Evolutionary conservation across 202 grass and related monocot genomes (phyloP).

Genomic region (Hordeum pubiflorum): DNA sequence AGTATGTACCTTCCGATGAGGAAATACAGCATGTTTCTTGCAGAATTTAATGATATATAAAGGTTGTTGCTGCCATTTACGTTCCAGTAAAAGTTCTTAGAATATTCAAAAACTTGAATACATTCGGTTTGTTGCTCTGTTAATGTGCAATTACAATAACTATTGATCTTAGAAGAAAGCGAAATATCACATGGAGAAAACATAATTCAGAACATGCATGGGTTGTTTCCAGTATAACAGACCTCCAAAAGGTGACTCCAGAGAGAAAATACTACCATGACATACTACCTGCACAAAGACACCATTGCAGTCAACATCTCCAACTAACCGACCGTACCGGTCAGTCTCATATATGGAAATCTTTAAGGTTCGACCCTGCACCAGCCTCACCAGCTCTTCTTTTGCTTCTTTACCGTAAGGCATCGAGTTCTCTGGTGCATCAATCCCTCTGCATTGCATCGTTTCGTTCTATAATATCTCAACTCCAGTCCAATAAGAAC

Average conservation of each 20-base stretch:
- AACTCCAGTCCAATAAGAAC: background rate
- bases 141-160: background rate
- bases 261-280: background rate
- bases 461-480: background rate
- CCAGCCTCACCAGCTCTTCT: constrained; percentile 56
- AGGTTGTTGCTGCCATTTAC: background rate
- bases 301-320: constrained; percentile 56
- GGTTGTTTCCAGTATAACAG: background rate
- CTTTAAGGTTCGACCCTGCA: constrained; percentile 58
- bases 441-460: constrained; percentile 61
- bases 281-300: constrained; percentile 64
- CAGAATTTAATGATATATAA: background rate
- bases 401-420: constrained; percentile 79
- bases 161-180: background rate
- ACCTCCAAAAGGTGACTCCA: background rate
- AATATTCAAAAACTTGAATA: background rate
- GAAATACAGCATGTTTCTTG: background rate
- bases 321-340: constrained; percentile 60
- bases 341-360: constrained; percentile 45
- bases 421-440: constrained; percentile 81
- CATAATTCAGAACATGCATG: background rate
- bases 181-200: background rate
- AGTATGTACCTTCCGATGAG: background rate
- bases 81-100: background rate
- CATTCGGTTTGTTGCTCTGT: background rate